Percentiles rank a stretch among this genome's conserved stretches.
Conservation (phyloP, 2,329 filamentous ascomycete species). For the Pseudogymnoascus sp. region DNA sequence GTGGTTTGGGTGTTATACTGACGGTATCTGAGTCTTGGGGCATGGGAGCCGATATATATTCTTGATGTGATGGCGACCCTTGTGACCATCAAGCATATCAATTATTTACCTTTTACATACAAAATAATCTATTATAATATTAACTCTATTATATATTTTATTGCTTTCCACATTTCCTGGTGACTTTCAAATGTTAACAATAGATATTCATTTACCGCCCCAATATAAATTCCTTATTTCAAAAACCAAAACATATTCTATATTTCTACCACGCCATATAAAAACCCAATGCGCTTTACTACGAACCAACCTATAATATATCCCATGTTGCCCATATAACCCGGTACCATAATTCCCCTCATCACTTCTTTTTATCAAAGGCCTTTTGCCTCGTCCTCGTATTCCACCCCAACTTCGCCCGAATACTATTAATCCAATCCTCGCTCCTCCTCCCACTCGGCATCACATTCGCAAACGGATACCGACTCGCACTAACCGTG, state of each 20-base stretch:
- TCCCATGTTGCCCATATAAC: background rate
- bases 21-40: background rate
- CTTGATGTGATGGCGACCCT: background rate
- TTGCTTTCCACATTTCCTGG: background rate
- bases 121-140: background rate
- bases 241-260: background rate
- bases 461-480: slow-evolving; percentile 71
- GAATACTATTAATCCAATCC: slow-evolving; percentile 78
- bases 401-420: slow-evolving; percentile 73
- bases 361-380: slow-evolving; percentile 33
- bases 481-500: slow-evolving; percentile 71
- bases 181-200: background rate
- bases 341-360: background rate
- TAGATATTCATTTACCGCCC: background rate
- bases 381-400: slow-evolving; percentile 68
- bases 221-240: background rate
- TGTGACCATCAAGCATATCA: background rate
- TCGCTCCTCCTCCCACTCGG: slow-evolving; percentile 59
- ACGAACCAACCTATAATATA: background rate
- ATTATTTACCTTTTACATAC: background rate
- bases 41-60: background rate
- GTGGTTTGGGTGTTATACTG: background rate
- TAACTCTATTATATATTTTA: background rate
- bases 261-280: background rate
- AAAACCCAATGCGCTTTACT: background rate